A percentile compares a stretch with the other conserved stretches of the same genome.
Evolutionary conservation across 1,139 yeast genomes (phyloP).

Genomic region (Kurtzmaniella natalensis): DNA sequence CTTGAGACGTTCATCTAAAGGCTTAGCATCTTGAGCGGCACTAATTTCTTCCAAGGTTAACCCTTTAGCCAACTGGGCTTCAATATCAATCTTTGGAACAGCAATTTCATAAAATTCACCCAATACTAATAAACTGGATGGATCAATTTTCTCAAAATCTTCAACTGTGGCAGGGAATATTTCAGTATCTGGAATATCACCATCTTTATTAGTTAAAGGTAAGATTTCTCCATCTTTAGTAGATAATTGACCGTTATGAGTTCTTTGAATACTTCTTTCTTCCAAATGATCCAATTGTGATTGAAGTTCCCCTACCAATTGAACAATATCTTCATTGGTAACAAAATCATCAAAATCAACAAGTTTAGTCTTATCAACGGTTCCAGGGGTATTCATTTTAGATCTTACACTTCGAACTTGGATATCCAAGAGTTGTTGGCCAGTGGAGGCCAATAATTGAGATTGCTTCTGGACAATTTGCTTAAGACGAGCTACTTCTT

Average conservation of each 20-base stretch:
- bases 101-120: conserved; percentile 69
- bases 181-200: conserved; percentile 55
- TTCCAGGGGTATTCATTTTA: conserved; percentile 30
- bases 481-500: conserved; percentile 44
- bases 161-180: conserved; percentile 58
- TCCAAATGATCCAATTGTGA: conserved; percentile 75
- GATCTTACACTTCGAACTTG: conserved; percentile 52
- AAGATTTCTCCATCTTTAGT: conserved; percentile 15
- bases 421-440: conserved; percentile 66
- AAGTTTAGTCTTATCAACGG: conserved; percentile 1
- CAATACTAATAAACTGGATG: conserved; percentile 45
- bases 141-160: conserved; percentile 46
- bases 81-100: conserved; percentile 37
- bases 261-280: conserved; percentile 59
- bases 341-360: conserved; percentile 59
- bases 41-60: conserved; percentile 21
- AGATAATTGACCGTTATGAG: conserved; percentile 38
- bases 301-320: conserved; percentile 83
- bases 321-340: conserved; percentile 78
- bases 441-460: conserved; percentile 52
- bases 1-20: conserved; percentile 34
- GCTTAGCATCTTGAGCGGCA: conserved; percentile 26
- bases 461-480: conserved; percentile 47
- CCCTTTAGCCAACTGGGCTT: conserved; percentile 33
- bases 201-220: conserved; percentile 59